A percentile compares a stretch with the other conserved stretches of the same genome.
Conservation (phyloP, 148 eudicot species). For the Silene uniflora region DNA sequence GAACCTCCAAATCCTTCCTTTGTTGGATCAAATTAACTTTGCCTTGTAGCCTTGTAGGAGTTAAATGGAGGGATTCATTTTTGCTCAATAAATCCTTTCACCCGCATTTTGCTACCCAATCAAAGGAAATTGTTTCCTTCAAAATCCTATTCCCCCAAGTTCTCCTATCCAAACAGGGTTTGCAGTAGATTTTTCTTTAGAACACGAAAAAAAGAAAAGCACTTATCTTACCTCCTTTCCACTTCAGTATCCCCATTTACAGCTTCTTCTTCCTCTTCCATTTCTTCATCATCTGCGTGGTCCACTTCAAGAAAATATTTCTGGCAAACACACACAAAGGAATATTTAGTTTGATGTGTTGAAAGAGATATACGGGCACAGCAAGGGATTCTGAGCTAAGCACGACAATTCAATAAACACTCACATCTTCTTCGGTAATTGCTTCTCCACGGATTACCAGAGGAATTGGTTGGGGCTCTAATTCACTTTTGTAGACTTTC, state of each 20-base stretch:
- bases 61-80: too few species aligned
- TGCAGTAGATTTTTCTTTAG: too few species aligned
- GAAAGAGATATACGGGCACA: neutral
- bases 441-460: constrained; percentile 58
- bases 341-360: constrained; percentile 11
- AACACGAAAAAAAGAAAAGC: neutral
- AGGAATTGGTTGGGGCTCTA: constrained; percentile 88
- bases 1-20: too few species aligned
- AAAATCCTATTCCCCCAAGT: too few species aligned
- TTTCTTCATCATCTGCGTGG: constrained; percentile 52
- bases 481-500: constrained; percentile 64
- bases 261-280: constrained; percentile 32
- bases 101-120: too few species aligned
- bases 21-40: too few species aligned
- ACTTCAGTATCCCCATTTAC: constrained; percentile 37
- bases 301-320: constrained; percentile 87
- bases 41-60: too few species aligned
- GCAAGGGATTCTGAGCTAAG: neutral
- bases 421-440: constrained; percentile 77
- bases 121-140: too few species aligned
- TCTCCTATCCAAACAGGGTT: too few species aligned
- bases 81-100: too few species aligned
- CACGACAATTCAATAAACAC: constrained; percentile 25
- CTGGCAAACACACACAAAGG: constrained; percentile 33
- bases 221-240: constrained; percentile 52